Percentiles rank a stretch among this genome's conserved stretches.
Evolutionary conservation across 805 yeast genomes (phyloP).

Genomic region (Lipomyces orientalis): DNA sequence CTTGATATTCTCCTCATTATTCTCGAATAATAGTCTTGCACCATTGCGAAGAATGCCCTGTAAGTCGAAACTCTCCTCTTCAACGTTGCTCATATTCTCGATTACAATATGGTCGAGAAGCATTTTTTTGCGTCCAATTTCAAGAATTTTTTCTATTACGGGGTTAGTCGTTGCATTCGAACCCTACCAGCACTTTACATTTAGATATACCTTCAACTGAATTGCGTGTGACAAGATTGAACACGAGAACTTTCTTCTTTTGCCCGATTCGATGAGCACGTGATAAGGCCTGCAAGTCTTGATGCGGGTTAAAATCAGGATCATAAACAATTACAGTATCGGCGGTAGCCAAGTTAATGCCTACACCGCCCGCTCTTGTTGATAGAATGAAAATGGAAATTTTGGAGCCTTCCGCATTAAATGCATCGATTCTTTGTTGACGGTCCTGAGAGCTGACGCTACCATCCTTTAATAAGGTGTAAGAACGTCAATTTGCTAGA

Average conservation of each 20-base stretch:
- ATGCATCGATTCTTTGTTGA: conserved; percentile 63
- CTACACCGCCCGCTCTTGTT: conserved; percentile 93
- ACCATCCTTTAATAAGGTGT: conserved; percentile 61
- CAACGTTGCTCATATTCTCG: conserved; percentile 83
- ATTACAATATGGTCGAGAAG: conserved; percentile 91
- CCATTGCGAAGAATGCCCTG: conserved; percentile 47
- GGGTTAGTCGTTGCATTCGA: conserved; percentile 37
- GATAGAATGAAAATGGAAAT: conserved; percentile 70
- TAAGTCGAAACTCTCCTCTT: conserved; percentile 66
- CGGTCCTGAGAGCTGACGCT: conserved; percentile 66
- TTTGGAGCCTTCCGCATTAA: conserved; percentile 47
- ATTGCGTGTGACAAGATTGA: conserved; percentile 51
- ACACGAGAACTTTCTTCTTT: conserved; percentile 75
- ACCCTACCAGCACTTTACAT: conserved; percentile 59
- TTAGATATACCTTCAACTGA: conserved; percentile 82
- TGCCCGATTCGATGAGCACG: conserved; percentile 94
- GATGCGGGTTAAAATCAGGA: conserved; percentile 97
- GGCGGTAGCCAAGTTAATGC: conserved; percentile 82
- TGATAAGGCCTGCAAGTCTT: conserved; percentile 94
- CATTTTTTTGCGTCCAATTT: conserved; percentile 84
- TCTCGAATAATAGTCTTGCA: conserved; percentile 61
- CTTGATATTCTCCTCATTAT: conserved; percentile 58
- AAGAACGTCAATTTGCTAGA: background rate
- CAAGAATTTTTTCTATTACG: conserved; percentile 62
- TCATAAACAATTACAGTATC: conserved; percentile 89